Evolutionary conservation across 169 alveolate genomes (phyloP), one percentile per base, ranked within the genome.

Genomic region (Ichthyophthirius multifiliis): DNA sequence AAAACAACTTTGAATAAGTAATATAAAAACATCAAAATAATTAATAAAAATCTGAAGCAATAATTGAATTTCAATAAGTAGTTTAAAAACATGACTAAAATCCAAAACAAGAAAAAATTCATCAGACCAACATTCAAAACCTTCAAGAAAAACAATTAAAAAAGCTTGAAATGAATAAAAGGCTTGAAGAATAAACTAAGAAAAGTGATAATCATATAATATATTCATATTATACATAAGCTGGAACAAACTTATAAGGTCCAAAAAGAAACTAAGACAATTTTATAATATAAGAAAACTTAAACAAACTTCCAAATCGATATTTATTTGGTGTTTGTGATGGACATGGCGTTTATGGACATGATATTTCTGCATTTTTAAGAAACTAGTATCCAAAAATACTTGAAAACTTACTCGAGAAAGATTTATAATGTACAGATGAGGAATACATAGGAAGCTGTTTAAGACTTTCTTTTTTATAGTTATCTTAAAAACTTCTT

Each of bases 301-400:
- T 89, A 23, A 46, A 13, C 10, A 74, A 76, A 5, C 9, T 43
- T 20, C 34, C 65, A 15, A 65, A 35, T 41, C 34, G 62, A 16
- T 89, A 85, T 76, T 84, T 81, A 75, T 91, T 93, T 76, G 93
- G 94, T 48, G 96, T 92, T 10, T 90, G 91, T 43, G 98, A 95
- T 83, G 97, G 98, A 0, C 98, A 95, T 83, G 98, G 97, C 0
- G 20, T 84, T 15, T 84, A 88, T 75, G 97, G 98, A 3, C 94
- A 90, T 75, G 86, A 88, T 0, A 95, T 93, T 1, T 87, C 95
- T 10, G 84, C 79, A 30, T 84, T 80, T 23, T 82, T 93, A 12
- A 92, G 88, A 47, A 65, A 86, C 55, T 75, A 76, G 16, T 65
- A 87, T 3, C 92, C 92, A 5, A 76, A 34, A 84, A 45, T 39